Percentiles rank a stretch among this genome's conserved stretches.
These are phyloP conservation scores for Xylariaceae sp. DNA, from an alignment of 2,329 filamentous ascomycete genomes.

Conservation along the genomic window DNA sequence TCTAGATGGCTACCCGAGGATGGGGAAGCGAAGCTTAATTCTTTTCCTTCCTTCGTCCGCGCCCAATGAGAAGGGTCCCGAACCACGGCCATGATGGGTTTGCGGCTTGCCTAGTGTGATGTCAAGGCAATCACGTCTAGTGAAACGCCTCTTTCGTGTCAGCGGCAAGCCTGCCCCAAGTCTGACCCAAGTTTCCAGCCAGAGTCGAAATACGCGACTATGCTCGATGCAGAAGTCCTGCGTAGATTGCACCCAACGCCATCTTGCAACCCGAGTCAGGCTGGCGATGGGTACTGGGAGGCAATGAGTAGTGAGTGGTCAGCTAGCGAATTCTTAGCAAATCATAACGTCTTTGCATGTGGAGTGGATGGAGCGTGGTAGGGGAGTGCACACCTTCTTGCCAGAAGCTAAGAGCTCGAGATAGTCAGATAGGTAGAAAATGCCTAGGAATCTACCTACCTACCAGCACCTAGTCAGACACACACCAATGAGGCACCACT, in stretches of 20 bases:
- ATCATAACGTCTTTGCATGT: not conserved
- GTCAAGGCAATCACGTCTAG: not conserved
- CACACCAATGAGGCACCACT: too few species aligned
- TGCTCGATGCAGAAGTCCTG: slow-evolving; percentile 7
- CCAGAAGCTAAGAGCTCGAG: not conserved
- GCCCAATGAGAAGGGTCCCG: slow-evolving; percentile 3
- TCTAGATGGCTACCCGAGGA: not conserved
- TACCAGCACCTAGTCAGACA: too few species aligned
- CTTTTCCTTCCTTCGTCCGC: not conserved
- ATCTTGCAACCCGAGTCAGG: not conserved
- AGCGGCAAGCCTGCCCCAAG: not conserved
- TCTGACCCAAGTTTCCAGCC: not conserved
- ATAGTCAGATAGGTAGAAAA: not conserved
- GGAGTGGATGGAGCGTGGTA: not conserved
- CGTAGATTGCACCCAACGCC: not conserved
- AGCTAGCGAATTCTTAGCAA: not conserved
- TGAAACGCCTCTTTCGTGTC: not conserved
- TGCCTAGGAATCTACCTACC: too few species aligned
- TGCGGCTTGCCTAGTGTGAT: too few species aligned
- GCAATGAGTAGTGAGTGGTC: slow-evolving; percentile 2
- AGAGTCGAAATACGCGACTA: not conserved
- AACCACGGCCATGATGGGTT: not conserved
- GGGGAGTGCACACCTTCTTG: too few species aligned
- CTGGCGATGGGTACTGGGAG: not conserved
- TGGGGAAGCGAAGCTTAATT: slow-evolving; percentile 10